phyloP scores from a whole-genome alignment of 306 rosid genomes.

The Vigna mungo region DNA sequence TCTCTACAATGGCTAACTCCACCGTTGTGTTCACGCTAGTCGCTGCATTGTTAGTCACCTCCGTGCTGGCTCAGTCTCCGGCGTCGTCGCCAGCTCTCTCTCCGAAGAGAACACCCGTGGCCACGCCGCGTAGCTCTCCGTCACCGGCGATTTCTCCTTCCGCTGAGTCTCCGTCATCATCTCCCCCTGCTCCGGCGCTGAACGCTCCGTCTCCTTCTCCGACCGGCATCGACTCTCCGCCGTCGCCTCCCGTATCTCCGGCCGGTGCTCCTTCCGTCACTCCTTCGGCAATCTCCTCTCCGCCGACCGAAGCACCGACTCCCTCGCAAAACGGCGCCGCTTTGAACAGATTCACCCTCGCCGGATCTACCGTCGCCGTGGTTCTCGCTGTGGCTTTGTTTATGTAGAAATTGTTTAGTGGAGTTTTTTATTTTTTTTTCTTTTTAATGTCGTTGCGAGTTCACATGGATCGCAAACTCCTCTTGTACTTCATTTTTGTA shows the following conservation, averaged over 20 bases:
- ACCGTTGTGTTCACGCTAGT: slow-evolving; percentile 43
- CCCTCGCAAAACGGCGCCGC: slow-evolving; percentile 17
- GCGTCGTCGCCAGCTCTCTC: slow-evolving; percentile 47
- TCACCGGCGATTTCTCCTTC: slow-evolving; percentile 44
- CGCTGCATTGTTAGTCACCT: slow-evolving; percentile 46
- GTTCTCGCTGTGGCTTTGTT: slow-evolving; percentile 38
- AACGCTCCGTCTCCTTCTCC: slow-evolving; percentile 50
- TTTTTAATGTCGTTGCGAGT: neutral
- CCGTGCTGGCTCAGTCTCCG: slow-evolving; percentile 57
- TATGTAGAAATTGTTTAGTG: slow-evolving; percentile 30
- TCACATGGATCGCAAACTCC: neutral
- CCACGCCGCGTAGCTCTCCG: slow-evolving; percentile 3
- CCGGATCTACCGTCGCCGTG: slow-evolving; percentile 44
- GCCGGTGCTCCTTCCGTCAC: slow-evolving; percentile 26
- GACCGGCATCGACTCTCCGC: slow-evolving; percentile 48
- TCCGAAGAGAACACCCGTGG: slow-evolving; percentile 36
- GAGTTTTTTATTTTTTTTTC: neutral
- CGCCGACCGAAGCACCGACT: slow-evolving; percentile 46
- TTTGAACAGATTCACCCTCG: slow-evolving; percentile 42
- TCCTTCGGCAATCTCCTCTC: slow-evolving; percentile 45
- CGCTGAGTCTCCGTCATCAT: slow-evolving; percentile 18
- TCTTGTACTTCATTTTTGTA: slow-evolving; percentile 25
- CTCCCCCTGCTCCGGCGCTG: slow-evolving; percentile 39
- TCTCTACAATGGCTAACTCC: slow-evolving; percentile 53
- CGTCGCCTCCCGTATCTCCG: slow-evolving; percentile 38